Evolutionary conservation across 768 basidiomycete genomes (phyloP).

Genomic region (Lactarius hatsudake): DNA sequence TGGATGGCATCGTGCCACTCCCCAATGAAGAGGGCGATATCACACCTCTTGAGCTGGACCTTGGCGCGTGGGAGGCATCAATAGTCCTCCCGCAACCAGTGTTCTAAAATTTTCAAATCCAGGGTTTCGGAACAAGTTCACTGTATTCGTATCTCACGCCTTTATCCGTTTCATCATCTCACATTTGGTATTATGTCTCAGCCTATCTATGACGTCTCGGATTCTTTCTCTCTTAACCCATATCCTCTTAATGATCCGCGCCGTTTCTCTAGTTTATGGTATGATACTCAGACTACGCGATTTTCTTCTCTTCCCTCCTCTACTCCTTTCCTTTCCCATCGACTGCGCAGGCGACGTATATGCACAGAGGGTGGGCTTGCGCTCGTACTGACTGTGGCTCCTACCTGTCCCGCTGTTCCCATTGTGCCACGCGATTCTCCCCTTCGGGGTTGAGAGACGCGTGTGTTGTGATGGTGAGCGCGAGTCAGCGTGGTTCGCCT

Average conservation of each 20-base stretch:
- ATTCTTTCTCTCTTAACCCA: conserved; percentile 22
- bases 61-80: conserved; percentile 28
- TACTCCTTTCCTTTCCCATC: conserved; percentile 1
- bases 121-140: not conserved
- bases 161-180: conserved; percentile 22
- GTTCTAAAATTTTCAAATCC: conserved; percentile 25
- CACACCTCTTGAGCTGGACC: conserved; percentile 35
- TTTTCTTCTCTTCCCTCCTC: not conserved
- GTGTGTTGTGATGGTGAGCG: conserved; percentile 45
- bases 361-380: not conserved
- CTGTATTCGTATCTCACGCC: conserved; percentile 25
- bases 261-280: conserved; percentile 3
- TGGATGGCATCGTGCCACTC: conserved; percentile 2
- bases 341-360: conserved; percentile 2
- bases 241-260: conserved; percentile 16
- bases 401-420: conserved; percentile 36
- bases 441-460: conserved; percentile 48
- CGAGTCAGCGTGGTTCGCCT: conserved; percentile 31
- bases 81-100: conserved; percentile 27
- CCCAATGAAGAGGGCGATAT: conserved; percentile 28
- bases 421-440: conserved; percentile 41
- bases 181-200: conserved; percentile 15
- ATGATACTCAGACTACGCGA: conserved; percentile 15
- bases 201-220: conserved; percentile 17
- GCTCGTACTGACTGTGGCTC: conserved; percentile 6